Percentiles rank a stretch among this genome's conserved stretches.
phyloP scores from a whole-genome alignment of 768 basidiomycete species.

The Kwoniella europaea region DNA sequence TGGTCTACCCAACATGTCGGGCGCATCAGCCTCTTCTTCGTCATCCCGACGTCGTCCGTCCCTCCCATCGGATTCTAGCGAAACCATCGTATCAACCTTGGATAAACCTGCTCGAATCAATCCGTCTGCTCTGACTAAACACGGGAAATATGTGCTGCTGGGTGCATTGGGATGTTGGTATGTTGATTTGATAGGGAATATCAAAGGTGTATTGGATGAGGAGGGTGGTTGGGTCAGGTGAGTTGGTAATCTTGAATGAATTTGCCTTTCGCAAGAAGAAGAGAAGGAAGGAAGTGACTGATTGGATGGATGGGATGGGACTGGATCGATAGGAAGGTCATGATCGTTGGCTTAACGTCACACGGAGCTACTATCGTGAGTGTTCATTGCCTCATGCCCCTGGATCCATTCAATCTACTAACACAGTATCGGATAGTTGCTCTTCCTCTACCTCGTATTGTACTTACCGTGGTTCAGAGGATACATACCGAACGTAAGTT shows the following conservation, averaged over 20 bases:
- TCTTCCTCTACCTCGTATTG: conserved; percentile 57
- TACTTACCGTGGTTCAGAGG: conserved; percentile 54
- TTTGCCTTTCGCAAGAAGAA: not conserved
- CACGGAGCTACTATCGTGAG: conserved; percentile 50
- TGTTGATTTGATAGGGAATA: conserved; percentile 22
- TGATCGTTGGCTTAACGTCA: conserved; percentile 37
- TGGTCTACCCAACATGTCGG: not conserved
- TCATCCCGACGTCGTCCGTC: conserved; percentile 16
- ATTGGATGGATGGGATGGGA: not conserved
- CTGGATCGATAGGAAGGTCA: conserved; percentile 23
- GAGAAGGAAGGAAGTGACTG: not conserved
- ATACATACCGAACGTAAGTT: conserved; percentile 54
- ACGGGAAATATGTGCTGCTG: conserved; percentile 52
- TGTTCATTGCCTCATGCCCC: not conserved
- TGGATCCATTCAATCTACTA: not conserved
- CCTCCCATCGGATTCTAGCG: conserved; percentile 19
- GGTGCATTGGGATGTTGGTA: conserved; percentile 51
- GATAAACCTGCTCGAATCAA: not conserved
- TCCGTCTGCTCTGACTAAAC: conserved; percentile 34
- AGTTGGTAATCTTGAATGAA: not conserved
- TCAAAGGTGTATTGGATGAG: conserved; percentile 22
- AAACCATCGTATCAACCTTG: conserved; percentile 9
- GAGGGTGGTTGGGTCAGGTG: conserved; percentile 35
- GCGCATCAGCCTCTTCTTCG: conserved; percentile 1
- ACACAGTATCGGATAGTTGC: conserved; percentile 28